Percentiles rank a stretch among this genome's conserved stretches.
Conservation (phyloP, 495 filamentous ascomycete species). For the Parathielavia hyrcaniae region DNA sequence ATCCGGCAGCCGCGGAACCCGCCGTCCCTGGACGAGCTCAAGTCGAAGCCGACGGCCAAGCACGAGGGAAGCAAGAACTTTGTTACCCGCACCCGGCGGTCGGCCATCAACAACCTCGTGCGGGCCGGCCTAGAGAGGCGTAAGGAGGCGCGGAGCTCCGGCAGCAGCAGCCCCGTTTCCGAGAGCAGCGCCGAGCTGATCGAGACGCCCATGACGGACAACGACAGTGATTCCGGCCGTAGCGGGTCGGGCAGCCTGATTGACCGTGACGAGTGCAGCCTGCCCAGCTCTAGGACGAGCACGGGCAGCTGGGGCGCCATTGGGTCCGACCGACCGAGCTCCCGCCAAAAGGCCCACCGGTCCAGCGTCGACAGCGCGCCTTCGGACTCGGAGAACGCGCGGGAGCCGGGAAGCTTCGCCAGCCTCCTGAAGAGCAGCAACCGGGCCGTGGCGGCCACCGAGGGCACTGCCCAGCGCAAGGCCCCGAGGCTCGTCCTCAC, state of each 20-base stretch:
- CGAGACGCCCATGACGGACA: conserved; percentile 60
- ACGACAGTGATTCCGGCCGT: conserved; percentile 70
- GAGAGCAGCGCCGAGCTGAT: conserved; percentile 74
- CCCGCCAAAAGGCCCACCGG: conserved; percentile 53
- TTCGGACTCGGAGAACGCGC: conserved; percentile 37
- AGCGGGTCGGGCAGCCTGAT: conserved; percentile 70
- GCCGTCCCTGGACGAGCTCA: conserved; percentile 84
- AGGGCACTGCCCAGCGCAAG: conserved; percentile 61
- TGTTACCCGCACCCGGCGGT: conserved; percentile 83
- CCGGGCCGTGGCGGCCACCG: conserved; percentile 37
- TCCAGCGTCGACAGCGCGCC: conserved; percentile 56
- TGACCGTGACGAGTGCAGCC: conserved; percentile 57
- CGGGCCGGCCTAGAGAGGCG: conserved; percentile 85
- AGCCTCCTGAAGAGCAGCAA: conserved; percentile 52
- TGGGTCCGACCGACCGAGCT: conserved; percentile 66
- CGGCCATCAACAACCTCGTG: conserved; percentile 83
- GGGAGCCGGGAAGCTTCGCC: conserved; percentile 45
- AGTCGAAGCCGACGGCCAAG: conserved; percentile 83
- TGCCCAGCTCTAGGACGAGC: conserved; percentile 72
- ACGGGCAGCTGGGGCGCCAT: conserved; percentile 68
- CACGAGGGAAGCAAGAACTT: conserved; percentile 99
- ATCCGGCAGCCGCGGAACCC: conserved; percentile 89
- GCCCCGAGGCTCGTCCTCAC: conserved; percentile 81
- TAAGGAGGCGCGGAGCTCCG: conserved; percentile 55
- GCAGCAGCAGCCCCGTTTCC: conserved; percentile 83